A percentile compares a stretch with the other conserved stretches of the same genome.
phyloP scores from a whole-genome alignment of 116 monocot genomes.

The Thalassia testudinum region DNA sequence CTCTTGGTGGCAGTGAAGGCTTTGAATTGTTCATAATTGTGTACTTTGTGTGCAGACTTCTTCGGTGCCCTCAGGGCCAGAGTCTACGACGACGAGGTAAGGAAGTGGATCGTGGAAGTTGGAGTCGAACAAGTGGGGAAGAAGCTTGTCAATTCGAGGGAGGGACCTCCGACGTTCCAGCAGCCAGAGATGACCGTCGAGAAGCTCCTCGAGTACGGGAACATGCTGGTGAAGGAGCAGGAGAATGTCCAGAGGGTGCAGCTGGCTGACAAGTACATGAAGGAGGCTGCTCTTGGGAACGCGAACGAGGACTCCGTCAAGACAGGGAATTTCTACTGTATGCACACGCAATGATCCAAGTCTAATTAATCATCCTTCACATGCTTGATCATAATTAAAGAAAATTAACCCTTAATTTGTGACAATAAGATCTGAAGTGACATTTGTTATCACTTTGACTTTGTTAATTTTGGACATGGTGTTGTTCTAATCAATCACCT shows the following conservation, averaged over 20 bases:
- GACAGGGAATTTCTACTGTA: conserved; percentile 61
- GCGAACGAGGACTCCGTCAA: conserved; percentile 66
- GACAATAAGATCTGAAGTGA: too few species aligned
- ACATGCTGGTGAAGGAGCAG: conserved; percentile 86
- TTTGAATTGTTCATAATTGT: too few species aligned
- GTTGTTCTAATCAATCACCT: background rate
- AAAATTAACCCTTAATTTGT: too few species aligned
- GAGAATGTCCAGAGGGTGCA: conserved; percentile 98
- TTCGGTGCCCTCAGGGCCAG: conserved; percentile 85
- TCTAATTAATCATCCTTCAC: too few species aligned
- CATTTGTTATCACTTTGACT: background rate
- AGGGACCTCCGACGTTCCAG: conserved; percentile 60
- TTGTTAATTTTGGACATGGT: background rate
- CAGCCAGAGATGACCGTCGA: conserved; percentile 74
- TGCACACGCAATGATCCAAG: conserved; percentile 9
- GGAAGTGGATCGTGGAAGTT: too few species aligned
- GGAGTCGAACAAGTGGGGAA: conserved; percentile 47
- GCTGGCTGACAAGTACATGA: conserved; percentile 83
- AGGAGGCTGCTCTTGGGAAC: conserved; percentile 74
- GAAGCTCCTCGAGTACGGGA: too few species aligned
- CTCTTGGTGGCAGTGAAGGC: too few species aligned
- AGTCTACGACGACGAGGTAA: too few species aligned
- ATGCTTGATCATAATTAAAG: too few species aligned
- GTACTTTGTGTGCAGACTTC: conserved; percentile 48
- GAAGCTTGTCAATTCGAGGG: conserved; percentile 72